Base-by-base conservation (phyloP, 306 rosid genomes). In the Cicer judaicum region DNA sequence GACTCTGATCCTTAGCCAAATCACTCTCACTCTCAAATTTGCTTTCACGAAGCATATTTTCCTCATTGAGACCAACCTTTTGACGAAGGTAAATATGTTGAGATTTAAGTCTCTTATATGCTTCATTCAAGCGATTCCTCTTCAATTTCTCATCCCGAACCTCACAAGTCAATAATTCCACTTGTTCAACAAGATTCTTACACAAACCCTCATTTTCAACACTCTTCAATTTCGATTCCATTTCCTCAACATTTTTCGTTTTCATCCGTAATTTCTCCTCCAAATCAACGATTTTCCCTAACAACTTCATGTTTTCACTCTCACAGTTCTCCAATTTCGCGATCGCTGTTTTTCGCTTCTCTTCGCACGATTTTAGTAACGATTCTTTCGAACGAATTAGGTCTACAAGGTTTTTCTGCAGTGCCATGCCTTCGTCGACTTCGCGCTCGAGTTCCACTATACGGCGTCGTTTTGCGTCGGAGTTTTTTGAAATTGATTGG, bases 71-170 rank as follows among this genome's bases (percentile, higher is more conserved):
- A 74, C 95, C 95, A 79, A 44, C 34, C 85, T 92, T 91, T 41
- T 65, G 41, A 14, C 84, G 76, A 52, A 94, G 89, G 47, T 64
- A 94, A 77, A 68, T 79, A 50, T 92, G 74, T 61, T 92, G 95
- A 72, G 96, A 90, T 77, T 88, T 92, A 39, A 92, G 88, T 52
- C 78, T 88, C 80, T 86, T 94, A 90, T 78, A 88, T 0, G 86
- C 85, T 34, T 82, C 92, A 62, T 63, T 59, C 5, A 73, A 44
- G 2, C 66, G 74, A 60, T 57, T 70, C 53, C 56, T 81, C 84
- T 81, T 87, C 81, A 69, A 72, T 80, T 54, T 89, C 83, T 89
- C 96, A 12, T 34, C 78, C 80, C 16, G 57, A 78, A 93, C 52
- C 78, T 88, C 91, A 21, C 66, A 44, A 19, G 63, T 34, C 56